Conservation (phyloP, 352 stramenopile genomes). For the Pythium inflatum region DNA sequence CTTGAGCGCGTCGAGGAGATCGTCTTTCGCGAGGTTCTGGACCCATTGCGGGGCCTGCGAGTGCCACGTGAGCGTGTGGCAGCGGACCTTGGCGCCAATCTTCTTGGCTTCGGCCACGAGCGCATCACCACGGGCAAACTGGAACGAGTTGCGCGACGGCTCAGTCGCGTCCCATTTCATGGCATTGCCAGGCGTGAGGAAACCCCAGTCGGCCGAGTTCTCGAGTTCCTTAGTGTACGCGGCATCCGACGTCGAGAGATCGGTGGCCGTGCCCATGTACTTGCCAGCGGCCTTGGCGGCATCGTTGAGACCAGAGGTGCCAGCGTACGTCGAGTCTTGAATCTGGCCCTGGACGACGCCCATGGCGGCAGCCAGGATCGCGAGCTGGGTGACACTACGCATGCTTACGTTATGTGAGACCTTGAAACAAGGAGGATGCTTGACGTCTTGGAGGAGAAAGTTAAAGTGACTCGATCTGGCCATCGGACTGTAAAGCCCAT, state of each 20-base stretch:
- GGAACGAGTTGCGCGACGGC: neutral
- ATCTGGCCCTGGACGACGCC: neutral
- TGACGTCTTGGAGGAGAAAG: too few species aligned
- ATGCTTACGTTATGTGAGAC: too few species aligned
- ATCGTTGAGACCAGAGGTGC: neutral
- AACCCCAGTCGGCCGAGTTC: neutral
- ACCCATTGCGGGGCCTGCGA: neutral
- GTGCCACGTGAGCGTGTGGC: conserved; percentile 1
- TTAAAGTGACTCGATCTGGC: too few species aligned
- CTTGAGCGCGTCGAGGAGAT: neutral
- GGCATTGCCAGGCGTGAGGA: neutral
- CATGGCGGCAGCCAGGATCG: neutral
- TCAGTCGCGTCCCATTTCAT: conserved; percentile 7
- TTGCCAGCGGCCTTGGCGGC: neutral
- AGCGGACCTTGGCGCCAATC: neutral
- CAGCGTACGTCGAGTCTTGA: neutral
- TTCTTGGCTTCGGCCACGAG: neutral
- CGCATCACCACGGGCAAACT: neutral
- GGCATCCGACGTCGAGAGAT: neutral
- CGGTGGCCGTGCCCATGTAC: conserved; percentile 5
- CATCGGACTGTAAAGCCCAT: too few species aligned
- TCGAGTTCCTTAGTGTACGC: neutral
- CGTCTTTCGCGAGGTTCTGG: neutral
- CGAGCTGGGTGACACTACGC: neutral
- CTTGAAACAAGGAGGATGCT: too few species aligned